Percentiles rank a stretch among this genome's conserved stretches.
Evolutionary conservation across 2,329 filamentous ascomycete genomes (phyloP).

Genomic region (Verticillium longisporum): DNA sequence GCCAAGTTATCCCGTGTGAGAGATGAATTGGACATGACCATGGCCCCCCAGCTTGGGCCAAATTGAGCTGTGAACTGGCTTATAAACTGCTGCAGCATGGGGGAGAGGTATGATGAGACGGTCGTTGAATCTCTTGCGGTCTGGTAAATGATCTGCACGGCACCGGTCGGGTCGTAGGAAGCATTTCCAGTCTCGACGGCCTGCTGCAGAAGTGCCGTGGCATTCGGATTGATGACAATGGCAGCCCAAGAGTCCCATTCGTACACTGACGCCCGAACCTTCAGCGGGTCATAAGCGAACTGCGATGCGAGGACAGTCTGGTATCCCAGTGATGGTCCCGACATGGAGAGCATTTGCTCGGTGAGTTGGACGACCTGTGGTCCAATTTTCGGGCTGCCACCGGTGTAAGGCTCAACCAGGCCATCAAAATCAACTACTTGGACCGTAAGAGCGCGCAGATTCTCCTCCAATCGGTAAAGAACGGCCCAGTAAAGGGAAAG

Average conservation of each 20-base stretch:
- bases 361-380: slow-evolving; percentile 41
- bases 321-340: slow-evolving; percentile 40
- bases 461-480: slow-evolving; percentile 42
- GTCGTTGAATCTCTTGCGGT: slow-evolving; percentile 50
- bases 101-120: slow-evolving; percentile 42
- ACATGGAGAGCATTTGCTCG: slow-evolving; percentile 30
- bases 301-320: slow-evolving; percentile 36
- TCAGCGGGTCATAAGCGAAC: slow-evolving; percentile 48
- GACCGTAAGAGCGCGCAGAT: slow-evolving; percentile 40
- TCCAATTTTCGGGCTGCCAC: slow-evolving; percentile 46
- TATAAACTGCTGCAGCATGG: slow-evolving; percentile 40
- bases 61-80: slow-evolving; percentile 38
- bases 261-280: slow-evolving; percentile 52
- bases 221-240: slow-evolving; percentile 56
- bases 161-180: slow-evolving; percentile 53
- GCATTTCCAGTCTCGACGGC: slow-evolving; percentile 48
- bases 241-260: slow-evolving; percentile 54
- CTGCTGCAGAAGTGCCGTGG: slow-evolving; percentile 47
- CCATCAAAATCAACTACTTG: slow-evolving; percentile 60
- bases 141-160: slow-evolving; percentile 48
- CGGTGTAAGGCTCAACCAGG: slow-evolving; percentile 41
- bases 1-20: slow-evolving; percentile 22
- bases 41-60: slow-evolving; percentile 34
- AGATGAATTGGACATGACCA: slow-evolving; percentile 31
- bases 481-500: slow-evolving; percentile 57